Conservation (phyloP, 192 early-diverging fungal genomes). For the Endogone sp. region DNA sequence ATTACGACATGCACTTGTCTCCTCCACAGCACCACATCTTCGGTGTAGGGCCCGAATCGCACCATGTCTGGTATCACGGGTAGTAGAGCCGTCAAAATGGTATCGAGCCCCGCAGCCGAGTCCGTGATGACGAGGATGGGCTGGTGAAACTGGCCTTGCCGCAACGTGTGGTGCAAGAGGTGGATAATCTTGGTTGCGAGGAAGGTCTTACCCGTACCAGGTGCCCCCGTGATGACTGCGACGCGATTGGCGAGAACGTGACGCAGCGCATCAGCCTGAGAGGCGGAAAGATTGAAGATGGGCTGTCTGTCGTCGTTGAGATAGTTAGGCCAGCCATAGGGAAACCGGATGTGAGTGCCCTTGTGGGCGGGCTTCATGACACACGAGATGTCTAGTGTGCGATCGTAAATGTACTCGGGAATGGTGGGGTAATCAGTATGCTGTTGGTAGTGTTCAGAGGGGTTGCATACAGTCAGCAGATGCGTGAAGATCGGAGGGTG, state of each 20-base stretch:
- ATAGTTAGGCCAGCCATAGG: not conserved
- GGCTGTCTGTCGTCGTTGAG: not conserved
- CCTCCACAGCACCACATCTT: not conserved
- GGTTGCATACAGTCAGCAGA: not conserved
- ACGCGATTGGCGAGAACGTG: constrained; percentile 20
- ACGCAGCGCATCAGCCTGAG: constrained; percentile 17
- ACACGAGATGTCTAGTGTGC: constrained; percentile 3
- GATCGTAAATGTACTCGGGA: not conserved
- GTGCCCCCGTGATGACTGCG: constrained; percentile 16
- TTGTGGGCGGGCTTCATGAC: not conserved
- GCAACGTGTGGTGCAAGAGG: constrained; percentile 15
- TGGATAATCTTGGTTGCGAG: constrained; percentile 17
- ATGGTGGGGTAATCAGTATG: not conserved
- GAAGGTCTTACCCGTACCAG: constrained; percentile 27
- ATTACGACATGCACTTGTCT: not conserved
- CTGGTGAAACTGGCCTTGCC: constrained; percentile 6
- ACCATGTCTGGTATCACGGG: constrained; percentile 11
- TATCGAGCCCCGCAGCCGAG: constrained; percentile 8
- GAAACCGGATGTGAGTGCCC: not conserved
- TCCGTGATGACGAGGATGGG: constrained; percentile 24
- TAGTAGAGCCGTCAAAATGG: constrained; percentile 8
- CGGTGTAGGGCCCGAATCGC: constrained; percentile 14
- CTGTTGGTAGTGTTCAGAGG: not conserved
- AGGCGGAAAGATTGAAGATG: constrained; percentile 15
- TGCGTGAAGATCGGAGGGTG: not conserved